These are phyloP conservation scores for Auricularia sp. DNA, from an alignment of 768 basidiomycete species.

Conservation along the genomic window DNA sequence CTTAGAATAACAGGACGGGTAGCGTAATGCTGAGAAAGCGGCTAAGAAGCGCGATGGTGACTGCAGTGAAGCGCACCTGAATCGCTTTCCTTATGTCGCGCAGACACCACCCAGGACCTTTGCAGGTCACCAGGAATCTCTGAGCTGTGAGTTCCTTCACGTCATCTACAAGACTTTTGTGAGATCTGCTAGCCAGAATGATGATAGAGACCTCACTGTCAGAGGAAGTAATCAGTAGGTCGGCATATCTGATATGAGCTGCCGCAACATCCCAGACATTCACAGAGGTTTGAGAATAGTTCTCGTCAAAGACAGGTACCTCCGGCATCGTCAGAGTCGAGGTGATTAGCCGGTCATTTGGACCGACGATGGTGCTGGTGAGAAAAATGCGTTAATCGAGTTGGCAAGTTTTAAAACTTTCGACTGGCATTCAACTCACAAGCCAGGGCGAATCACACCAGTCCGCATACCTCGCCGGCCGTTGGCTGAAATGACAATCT, in stretches of 20 bases:
- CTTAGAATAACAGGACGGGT: constrained; percentile 19
- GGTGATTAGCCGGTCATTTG: constrained; percentile 24
- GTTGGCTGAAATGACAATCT: not conserved
- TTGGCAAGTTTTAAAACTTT: not conserved
- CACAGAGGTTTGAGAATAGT: constrained; percentile 21
- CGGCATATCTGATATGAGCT: constrained; percentile 25
- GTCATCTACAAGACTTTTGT: constrained; percentile 6
- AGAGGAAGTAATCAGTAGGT: constrained; percentile 14
- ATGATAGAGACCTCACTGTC: not conserved
- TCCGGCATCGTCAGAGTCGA: constrained; percentile 24
- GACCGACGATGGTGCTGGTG: constrained; percentile 25
- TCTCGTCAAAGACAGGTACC: constrained; percentile 23
- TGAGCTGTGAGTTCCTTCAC: constrained; percentile 22
- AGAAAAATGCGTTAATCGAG: not conserved
- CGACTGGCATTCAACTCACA: constrained; percentile 14
- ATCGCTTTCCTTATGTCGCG: constrained; percentile 21
- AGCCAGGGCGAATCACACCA: constrained; percentile 24
- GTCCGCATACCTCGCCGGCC: not conserved
- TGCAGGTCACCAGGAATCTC: constrained; percentile 26
- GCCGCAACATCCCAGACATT: constrained; percentile 30
- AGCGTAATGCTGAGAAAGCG: constrained; percentile 21
- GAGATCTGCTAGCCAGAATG: not conserved
- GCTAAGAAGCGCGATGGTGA: not conserved
- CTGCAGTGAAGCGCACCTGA: constrained; percentile 16
- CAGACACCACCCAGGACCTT: constrained; percentile 24